phyloP scores from a whole-genome alignment of 805 yeast genomes.

The Nakazawaea wickerhamii region DNA sequence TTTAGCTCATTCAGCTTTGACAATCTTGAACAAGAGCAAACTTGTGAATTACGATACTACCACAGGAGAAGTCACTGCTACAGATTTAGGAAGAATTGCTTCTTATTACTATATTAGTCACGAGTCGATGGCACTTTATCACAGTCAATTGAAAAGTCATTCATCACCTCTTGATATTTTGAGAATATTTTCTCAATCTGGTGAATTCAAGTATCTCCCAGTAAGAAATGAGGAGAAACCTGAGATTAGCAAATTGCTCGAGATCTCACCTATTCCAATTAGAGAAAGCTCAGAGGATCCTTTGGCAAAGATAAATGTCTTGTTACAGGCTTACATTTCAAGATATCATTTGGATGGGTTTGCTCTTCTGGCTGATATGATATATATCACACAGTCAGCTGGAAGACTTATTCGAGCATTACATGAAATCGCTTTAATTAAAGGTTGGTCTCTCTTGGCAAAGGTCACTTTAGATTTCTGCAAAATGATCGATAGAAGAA shows the following conservation, averaged over 20 bases:
- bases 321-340: constrained; percentile 86
- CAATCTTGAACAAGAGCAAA: constrained; percentile 47
- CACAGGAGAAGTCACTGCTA: constrained; percentile 44
- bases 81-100: constrained; percentile 78
- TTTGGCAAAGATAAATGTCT: constrained; percentile 68
- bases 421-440: constrained; percentile 65
- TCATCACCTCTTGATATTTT: constrained; percentile 69
- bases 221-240: constrained; percentile 80
- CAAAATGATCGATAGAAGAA: constrained; percentile 71
- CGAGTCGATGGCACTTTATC: constrained; percentile 65
- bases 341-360: constrained; percentile 73
- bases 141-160: constrained; percentile 56
- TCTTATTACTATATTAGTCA: constrained; percentile 81
- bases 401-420: constrained; percentile 84
- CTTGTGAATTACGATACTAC: constrained; percentile 53
- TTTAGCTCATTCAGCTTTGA: constrained; percentile 72
- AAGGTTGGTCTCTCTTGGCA: constrained; percentile 66
- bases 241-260: constrained; percentile 65
- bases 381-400: constrained; percentile 88
- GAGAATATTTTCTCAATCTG: constrained; percentile 70
- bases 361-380: constrained; percentile 90
- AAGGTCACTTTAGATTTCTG: constrained; percentile 56
- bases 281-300: constrained; percentile 68
- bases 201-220: constrained; percentile 80
- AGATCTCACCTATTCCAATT: constrained; percentile 81